phyloP scores from a whole-genome alignment of 108 stramenopile species.

The Cyclotella baltica region DNA sequence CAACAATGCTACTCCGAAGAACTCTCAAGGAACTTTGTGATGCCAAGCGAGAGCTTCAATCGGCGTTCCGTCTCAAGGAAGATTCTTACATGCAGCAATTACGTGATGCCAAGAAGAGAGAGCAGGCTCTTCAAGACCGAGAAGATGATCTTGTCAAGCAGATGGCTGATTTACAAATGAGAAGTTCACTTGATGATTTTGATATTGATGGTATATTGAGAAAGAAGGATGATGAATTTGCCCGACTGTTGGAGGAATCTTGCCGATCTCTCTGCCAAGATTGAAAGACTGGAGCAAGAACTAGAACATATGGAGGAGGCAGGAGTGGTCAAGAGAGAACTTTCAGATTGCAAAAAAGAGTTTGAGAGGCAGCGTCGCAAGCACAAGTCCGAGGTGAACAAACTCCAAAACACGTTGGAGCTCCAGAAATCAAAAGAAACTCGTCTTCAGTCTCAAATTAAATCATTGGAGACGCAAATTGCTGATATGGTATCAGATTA shows the following conservation, averaged over 20 bases:
- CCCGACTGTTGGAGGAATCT: slow-evolving; percentile 14
- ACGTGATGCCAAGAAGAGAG: slow-evolving; percentile 27
- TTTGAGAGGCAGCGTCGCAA: slow-evolving; percentile 37
- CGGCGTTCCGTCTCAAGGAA: slow-evolving; percentile 25
- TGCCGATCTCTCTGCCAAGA: slow-evolving; percentile 1
- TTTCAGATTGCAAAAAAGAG: slow-evolving; percentile 40
- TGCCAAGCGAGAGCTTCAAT: slow-evolving; percentile 9
- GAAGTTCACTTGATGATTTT: slow-evolving; percentile 17
- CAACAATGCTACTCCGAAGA: background rate
- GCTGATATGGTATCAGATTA: slow-evolving; percentile 48
- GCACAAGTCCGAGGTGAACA: slow-evolving; percentile 48
- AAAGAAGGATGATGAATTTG: slow-evolving; percentile 29
- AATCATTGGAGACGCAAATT: slow-evolving; percentile 50
- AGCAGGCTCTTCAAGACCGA: slow-evolving; percentile 24
- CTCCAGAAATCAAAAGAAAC: slow-evolving; percentile 48
- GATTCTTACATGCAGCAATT: slow-evolving; percentile 32
- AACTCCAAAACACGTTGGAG: slow-evolving; percentile 42
- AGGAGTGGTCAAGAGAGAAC: slow-evolving; percentile 12
- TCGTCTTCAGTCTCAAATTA: slow-evolving; percentile 44
- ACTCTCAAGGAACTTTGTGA: slow-evolving; percentile 27
- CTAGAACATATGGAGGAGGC: slow-evolving; percentile 9
- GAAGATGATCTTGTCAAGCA: slow-evolving; percentile 33
- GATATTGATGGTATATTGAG: slow-evolving; percentile 20
- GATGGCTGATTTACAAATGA: slow-evolving; percentile 19
- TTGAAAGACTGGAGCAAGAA: slow-evolving; percentile 30